Evolutionary conservation across 306 rosid species (phyloP).

Genomic region (Delonix regia): DNA sequence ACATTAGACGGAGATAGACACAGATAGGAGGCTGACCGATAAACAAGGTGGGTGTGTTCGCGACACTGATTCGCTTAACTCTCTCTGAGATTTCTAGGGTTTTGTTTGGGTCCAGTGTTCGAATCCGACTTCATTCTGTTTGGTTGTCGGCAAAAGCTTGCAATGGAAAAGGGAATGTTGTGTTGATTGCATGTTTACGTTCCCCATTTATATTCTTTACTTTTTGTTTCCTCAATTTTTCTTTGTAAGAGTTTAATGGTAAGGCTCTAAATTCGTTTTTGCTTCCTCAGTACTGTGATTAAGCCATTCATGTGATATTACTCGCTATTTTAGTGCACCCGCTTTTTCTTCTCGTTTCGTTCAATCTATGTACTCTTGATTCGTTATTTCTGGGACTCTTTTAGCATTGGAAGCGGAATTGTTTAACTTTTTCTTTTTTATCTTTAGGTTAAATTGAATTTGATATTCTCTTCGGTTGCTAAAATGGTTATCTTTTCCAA

Average conservation of each 20-base stretch:
- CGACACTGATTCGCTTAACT: not conserved
- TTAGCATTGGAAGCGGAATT: not conserved
- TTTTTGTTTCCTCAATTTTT: not conserved
- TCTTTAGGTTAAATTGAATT: not conserved
- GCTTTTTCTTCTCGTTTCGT: not conserved
- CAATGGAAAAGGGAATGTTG: conserved; percentile 1
- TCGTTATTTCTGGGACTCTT: not conserved
- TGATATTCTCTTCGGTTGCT: not conserved
- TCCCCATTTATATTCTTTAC: not conserved
- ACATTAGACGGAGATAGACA: not conserved
- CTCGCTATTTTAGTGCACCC: not conserved
- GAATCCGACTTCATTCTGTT: not conserved
- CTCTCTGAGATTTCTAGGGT: conserved; percentile 7
- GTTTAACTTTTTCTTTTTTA: not conserved
- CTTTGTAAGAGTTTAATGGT: not conserved
- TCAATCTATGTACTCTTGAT: not conserved
- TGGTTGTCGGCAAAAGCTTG: not conserved
- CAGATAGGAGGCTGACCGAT: conserved; percentile 18
- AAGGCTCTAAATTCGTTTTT: not conserved
- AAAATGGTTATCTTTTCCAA: not conserved
- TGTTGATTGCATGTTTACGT: not conserved
- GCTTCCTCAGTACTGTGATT: not conserved
- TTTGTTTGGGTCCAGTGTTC: not conserved
- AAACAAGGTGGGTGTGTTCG: conserved; percentile 13
- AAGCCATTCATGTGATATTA: not conserved